Base-by-base conservation (phyloP, 352 stramenopile genomes). In the Blastocystis sp. region DNA sequence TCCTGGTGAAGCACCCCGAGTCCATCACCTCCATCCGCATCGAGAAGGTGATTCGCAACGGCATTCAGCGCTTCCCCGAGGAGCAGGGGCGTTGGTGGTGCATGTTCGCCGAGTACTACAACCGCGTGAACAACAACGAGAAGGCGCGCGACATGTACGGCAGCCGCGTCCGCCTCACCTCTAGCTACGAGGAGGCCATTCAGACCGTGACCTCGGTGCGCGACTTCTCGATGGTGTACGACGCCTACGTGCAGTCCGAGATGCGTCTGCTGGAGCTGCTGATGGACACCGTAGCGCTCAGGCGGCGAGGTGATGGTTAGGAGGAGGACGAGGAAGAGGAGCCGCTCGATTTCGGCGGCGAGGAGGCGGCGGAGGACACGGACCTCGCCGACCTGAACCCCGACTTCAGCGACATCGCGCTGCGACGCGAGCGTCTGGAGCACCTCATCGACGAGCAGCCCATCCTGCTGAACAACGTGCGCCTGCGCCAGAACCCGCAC, bases 221-320 rank as follows among this genome's bases (percentile, higher is more conserved):
- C 12, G 98, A 99, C 93, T 99, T 99, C 90, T 98, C 95, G 89
- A 95, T 98, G 91, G 94, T 99, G 35, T 99, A 98, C 81, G 97
- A 99, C 91, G 95, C 97, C 1, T 99, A 99, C 91, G 93, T 97
- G 29, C 95, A 98, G 92, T 98, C 99, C 92, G 95, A 99, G 92
- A 97, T 99, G 92, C 95, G 94, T 29, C 95, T 99, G 90, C 92
- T 99, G 21, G 97, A 95, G 16, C 96, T 96, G 19, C 96, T 98
- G 90, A 98, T 99, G 94, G 93, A 96, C 80, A 90, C 96, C 26
- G 90, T 92, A 33, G 92, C 93, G 70, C 91, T 70, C n/a, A 45
- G 24, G 12, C n/a, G 62, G n/a, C 19, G 91, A 90, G 71, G 31
- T 81, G 26, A 70, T n/a, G 94, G 91, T 62, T 93, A 96, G 3